A percentile compares a stretch with the other conserved stretches of the same genome.
Conservation (phyloP, 1,284 basidiomycete species). For the Leccinum solheimii region DNA sequence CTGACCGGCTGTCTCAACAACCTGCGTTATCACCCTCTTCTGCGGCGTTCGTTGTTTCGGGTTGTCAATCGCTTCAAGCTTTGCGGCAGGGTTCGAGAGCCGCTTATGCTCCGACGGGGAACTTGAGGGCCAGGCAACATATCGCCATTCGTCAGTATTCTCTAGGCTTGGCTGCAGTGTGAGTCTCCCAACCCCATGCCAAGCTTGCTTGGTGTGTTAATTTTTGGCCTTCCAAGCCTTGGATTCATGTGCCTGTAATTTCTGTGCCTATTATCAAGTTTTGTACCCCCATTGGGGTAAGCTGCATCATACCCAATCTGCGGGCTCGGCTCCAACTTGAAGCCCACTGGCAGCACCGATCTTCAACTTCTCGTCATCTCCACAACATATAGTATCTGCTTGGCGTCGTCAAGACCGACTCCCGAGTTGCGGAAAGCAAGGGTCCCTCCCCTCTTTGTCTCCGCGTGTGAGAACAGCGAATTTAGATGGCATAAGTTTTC, state of each 20-base stretch:
- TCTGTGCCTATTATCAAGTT: constrained; percentile 4
- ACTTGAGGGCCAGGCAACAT: neutral
- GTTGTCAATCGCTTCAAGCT: constrained; percentile 11
- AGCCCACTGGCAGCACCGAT: neutral
- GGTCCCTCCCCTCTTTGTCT: neutral
- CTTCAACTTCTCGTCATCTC: neutral
- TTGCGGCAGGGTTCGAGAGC: neutral
- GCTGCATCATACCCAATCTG: neutral
- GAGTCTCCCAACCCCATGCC: constrained; percentile 1
- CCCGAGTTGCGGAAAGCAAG: neutral
- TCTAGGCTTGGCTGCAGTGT: neutral
- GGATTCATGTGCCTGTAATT: neutral
- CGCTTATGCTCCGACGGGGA: constrained; percentile 11
- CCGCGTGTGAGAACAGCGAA: neutral
- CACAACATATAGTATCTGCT: neutral
- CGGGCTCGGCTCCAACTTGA: neutral
- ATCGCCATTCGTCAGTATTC: constrained; percentile 2
- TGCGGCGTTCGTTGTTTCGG: constrained; percentile 4
- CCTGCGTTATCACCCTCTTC: neutral
- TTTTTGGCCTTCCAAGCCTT: constrained; percentile 11
- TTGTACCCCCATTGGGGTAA: neutral
- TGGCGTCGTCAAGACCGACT: constrained; percentile 3
- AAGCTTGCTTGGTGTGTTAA: constrained; percentile 2
- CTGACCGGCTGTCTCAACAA: neutral
- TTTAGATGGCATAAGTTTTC: no score